Evolutionary conservation across 345 rosid genomes (phyloP).

Genomic region (Atalantia buxifolia): DNA sequence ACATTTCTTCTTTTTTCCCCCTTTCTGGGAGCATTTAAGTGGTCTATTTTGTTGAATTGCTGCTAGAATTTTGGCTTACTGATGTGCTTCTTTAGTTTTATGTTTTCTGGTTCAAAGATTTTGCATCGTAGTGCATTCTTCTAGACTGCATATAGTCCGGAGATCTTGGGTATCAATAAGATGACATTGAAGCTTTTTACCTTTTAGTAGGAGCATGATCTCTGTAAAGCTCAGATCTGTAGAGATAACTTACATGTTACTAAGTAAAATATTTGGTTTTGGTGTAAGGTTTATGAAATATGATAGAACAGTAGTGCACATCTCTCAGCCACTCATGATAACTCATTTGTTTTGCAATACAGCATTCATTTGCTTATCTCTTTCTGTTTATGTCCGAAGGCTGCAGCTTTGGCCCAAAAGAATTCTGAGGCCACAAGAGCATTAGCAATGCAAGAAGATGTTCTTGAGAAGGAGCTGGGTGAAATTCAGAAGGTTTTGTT

Average conservation of each 20-base stretch:
- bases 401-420: conserved; percentile 95
- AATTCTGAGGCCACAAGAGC: conserved; percentile 90
- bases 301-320: background rate
- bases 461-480: conserved; percentile 85
- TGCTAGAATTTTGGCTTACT: background rate
- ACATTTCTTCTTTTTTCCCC: background rate
- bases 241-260: background rate
- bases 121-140: background rate
- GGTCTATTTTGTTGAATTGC: background rate
- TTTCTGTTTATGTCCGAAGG: conserved; percentile 34
- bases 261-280: background rate
- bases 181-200: background rate
- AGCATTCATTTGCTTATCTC: conserved; percentile 1
- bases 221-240: background rate
- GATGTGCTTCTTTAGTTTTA: background rate
- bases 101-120: background rate
- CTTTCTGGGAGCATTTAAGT: background rate
- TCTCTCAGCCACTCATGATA: background rate
- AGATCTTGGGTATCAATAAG: background rate
- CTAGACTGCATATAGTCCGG: background rate
- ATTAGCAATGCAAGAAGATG: conserved; percentile 72
- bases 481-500: conserved; percentile 89
- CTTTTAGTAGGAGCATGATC: background rate
- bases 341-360: background rate
- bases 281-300: background rate